These are phyloP conservation scores for Phytophthora pseudosyringae DNA, from an alignment of 352 stramenopile genomes.

Conservation along the genomic window DNA sequence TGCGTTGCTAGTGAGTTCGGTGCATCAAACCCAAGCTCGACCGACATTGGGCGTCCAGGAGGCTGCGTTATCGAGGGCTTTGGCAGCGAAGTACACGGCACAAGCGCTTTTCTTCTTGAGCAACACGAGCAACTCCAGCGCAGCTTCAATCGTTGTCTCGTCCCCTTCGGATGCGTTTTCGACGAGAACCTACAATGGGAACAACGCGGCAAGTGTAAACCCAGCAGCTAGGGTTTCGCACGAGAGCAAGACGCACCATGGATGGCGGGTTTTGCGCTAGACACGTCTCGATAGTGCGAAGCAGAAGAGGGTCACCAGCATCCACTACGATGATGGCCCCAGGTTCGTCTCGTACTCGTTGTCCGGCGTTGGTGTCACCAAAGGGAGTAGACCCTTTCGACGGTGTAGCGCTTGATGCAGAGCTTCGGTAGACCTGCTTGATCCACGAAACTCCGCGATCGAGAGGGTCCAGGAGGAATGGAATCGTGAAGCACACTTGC, in stretches of 20 bases:
- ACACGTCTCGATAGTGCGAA: constrained; percentile 51
- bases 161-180: constrained; percentile 56
- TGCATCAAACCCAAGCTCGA: not conserved
- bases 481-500: constrained; percentile 52
- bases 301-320: constrained; percentile 47
- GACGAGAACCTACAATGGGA: constrained; percentile 47
- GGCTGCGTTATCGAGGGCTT: constrained; percentile 36
- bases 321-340: constrained; percentile 42
- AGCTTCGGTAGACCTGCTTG: constrained; percentile 34
- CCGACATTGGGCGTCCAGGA: constrained; percentile 60
- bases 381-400: constrained; percentile 12
- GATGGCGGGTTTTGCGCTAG: constrained; percentile 38
- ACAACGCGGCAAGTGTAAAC: not conserved
- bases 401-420: not conserved
- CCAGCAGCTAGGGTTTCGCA: not conserved
- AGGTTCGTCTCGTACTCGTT: constrained; percentile 23
- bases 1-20: no score
- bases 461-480: constrained; percentile 63
- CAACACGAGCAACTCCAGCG: constrained; percentile 47
- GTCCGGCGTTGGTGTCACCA: constrained; percentile 3
- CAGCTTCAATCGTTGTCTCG: constrained; percentile 40
- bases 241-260: constrained; percentile 22
- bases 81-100: constrained; percentile 51
- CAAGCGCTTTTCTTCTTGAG: constrained; percentile 49
- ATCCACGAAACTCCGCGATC: constrained; percentile 43